These are phyloP conservation scores for Stemphylium lycopersici DNA, from an alignment of 2,329 filamentous ascomycete genomes.

Conservation along the genomic window DNA sequence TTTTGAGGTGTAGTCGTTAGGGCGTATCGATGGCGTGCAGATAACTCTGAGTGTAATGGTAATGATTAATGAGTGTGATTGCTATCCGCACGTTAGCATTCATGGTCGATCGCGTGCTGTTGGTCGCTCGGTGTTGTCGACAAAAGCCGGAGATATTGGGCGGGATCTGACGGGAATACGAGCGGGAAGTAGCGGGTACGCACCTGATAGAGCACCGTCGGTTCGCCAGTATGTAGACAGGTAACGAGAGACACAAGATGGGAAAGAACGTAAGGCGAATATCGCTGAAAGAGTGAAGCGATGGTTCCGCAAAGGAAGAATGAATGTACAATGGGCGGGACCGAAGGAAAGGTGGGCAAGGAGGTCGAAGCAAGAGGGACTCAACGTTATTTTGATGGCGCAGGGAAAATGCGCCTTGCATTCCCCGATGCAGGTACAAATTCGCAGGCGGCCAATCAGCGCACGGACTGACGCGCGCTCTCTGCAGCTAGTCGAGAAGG, in stretches of 20 bases:
- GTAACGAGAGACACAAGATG: constrained; percentile 31
- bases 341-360: constrained; percentile 45
- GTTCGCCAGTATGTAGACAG: constrained; percentile 16
- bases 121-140: constrained; percentile 22
- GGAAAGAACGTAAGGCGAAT: constrained; percentile 53
- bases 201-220: constrained; percentile 34
- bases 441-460: constrained; percentile 12
- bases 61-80: constrained; percentile 36
- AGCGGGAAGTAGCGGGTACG: constrained; percentile 26
- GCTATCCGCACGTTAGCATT: constrained; percentile 32
- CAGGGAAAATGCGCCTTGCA: constrained; percentile 23
- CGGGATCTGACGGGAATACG: constrained; percentile 20
- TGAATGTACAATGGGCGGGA: constrained; percentile 28
- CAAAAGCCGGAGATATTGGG: constrained; percentile 18
- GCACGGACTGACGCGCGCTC: constrained; percentile 1
- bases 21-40: constrained; percentile 31
- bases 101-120: constrained; percentile 6
- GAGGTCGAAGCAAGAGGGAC: constrained; percentile 24
- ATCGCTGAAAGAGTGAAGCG: constrained; percentile 71
- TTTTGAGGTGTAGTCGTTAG: constrained; percentile 23
- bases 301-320: constrained; percentile 49
- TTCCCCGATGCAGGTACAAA: constrained; percentile 26
- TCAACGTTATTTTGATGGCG: constrained; percentile 27
- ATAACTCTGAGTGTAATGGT: constrained; percentile 19
- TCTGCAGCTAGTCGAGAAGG: constrained; percentile 3